A percentile compares a stretch with the other conserved stretches of the same genome.
phyloP scores from a whole-genome alignment of 805 yeast species.

The Sungouiella thailandica region DNA sequence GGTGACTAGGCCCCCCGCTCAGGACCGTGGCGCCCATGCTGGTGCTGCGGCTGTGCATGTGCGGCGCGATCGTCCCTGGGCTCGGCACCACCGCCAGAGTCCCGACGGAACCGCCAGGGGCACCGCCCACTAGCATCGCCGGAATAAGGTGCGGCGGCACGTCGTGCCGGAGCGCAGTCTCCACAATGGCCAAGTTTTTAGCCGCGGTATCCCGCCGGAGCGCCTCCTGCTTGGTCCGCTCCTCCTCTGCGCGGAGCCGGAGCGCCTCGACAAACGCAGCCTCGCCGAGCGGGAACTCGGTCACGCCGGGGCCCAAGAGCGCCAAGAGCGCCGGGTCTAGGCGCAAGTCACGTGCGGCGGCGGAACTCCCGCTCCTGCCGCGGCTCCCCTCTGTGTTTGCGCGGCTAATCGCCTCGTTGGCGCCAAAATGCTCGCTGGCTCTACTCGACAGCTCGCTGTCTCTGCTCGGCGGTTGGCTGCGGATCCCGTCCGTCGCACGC shows the following conservation, averaged over 20 bases:
- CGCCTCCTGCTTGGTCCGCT: conserved; percentile 75
- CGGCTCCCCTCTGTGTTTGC: too few relatives aligned
- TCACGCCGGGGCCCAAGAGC: conserved; percentile 50
- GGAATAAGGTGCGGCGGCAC: conserved; percentile 66
- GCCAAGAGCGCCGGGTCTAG: conserved; percentile 21
- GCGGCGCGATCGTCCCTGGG: too few relatives aligned
- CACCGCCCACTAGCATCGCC: conserved; percentile 41
- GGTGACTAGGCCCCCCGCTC: not conserved
- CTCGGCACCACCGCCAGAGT: too few relatives aligned
- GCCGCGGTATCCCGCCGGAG: conserved; percentile 61
- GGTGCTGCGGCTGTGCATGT: too few relatives aligned
- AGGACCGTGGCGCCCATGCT: too few relatives aligned
- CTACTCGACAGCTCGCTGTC: too few relatives aligned
- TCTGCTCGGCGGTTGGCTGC: too few relatives aligned
- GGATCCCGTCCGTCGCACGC: too few relatives aligned
- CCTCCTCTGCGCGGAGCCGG: conserved; percentile 64
- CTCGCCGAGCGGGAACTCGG: conserved; percentile 53
- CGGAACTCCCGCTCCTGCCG: too few relatives aligned
- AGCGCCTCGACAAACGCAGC: conserved; percentile 55
- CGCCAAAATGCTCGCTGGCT: too few relatives aligned
- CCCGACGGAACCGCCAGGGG: not conserved
- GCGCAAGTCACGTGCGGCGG: too few relatives aligned
- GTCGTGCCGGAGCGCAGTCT: conserved; percentile 53
- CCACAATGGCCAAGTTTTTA: conserved; percentile 57
- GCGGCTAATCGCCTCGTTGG: too few relatives aligned